phyloP scores from a whole-genome alignment of 495 filamentous ascomycete genomes.

The Pseudotulostoma volvatum region DNA sequence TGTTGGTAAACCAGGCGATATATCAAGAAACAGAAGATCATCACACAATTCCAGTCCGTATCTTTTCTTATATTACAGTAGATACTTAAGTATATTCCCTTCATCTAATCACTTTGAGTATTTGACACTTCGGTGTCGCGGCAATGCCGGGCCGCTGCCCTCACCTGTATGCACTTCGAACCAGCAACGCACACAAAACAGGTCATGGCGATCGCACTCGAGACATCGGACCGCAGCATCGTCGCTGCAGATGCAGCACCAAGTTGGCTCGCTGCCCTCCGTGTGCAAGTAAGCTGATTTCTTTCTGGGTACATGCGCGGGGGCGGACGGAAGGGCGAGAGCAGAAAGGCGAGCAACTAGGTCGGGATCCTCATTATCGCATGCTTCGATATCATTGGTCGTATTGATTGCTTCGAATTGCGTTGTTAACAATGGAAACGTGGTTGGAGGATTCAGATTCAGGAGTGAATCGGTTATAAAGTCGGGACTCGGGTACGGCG shows the following conservation, averaged over 20 bases:
- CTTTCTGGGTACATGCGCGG: too few species aligned
- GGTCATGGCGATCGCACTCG: slow-evolving; percentile 2
- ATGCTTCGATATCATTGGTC: background rate
- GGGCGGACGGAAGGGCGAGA: slow-evolving; percentile 3
- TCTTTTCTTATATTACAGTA: too few species aligned
- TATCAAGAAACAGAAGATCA: too few species aligned
- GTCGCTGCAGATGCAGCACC: slow-evolving; percentile 6
- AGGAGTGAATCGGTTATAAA: too few species aligned
- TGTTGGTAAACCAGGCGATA: too few species aligned
- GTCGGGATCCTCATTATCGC: background rate
- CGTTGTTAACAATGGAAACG: background rate
- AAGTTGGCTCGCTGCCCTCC: background rate
- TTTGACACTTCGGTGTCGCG: slow-evolving; percentile 2
- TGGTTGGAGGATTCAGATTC: background rate
- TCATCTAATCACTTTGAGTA: too few species aligned
- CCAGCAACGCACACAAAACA: slow-evolving; percentile 6
- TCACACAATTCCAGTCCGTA: too few species aligned
- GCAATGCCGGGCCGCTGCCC: background rate
- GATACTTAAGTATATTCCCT: too few species aligned
- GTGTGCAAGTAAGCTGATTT: background rate
- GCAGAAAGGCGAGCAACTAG: slow-evolving; percentile 1
- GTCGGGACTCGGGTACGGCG: too few species aligned
- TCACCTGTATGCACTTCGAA: slow-evolving; percentile 4
- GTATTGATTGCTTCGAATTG: background rate
- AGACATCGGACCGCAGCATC: slow-evolving; percentile 1